Evolutionary conservation across 805 yeast genomes (phyloP).

Genomic region (Schwanniomyces vanrijiae): DNA sequence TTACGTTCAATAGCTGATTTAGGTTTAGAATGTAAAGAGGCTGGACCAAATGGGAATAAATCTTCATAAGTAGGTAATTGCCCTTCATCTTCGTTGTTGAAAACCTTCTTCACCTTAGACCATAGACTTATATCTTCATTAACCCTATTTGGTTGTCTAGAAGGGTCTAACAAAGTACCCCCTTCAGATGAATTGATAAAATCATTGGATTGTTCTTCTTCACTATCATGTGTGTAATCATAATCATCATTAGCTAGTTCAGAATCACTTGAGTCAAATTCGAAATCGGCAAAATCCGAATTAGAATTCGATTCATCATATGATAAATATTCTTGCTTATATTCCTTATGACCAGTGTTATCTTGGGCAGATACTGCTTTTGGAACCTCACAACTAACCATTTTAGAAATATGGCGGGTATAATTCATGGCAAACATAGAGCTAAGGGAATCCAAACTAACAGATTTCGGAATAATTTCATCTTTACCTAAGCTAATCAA

Average conservation of each 20-base stretch:
- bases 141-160: not conserved
- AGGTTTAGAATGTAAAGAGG: conserved; percentile 26
- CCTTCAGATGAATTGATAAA: conserved; percentile 2
- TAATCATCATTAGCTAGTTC: conserved; percentile 4
- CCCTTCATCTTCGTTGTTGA: conserved; percentile 30
- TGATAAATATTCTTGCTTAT: conserved; percentile 2
- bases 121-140: conserved; percentile 22
- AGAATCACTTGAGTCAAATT: conserved; percentile 19
- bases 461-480: conserved; percentile 25
- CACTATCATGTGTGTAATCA: conserved; percentile 6
- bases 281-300: conserved; percentile 35
- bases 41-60: conserved; percentile 58
- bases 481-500: conserved; percentile 7
- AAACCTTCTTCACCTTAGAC: conserved; percentile 45
- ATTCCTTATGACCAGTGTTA: conserved; percentile 5
- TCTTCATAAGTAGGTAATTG: conserved; percentile 73
- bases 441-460: conserved; percentile 39
- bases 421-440: conserved; percentile 38
- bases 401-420: conserved; percentile 41
- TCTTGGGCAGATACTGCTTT: conserved; percentile 2
- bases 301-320: conserved; percentile 11
- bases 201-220: not conserved
- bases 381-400: conserved; percentile 26
- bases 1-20: conserved; percentile 32
- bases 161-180: not conserved